Evolutionary conservation across 2,329 filamentous ascomycete genomes (phyloP), one percentile per base, ranked within the genome.

Genomic region (Teratosphaeria pseudoeucalypti): DNA sequence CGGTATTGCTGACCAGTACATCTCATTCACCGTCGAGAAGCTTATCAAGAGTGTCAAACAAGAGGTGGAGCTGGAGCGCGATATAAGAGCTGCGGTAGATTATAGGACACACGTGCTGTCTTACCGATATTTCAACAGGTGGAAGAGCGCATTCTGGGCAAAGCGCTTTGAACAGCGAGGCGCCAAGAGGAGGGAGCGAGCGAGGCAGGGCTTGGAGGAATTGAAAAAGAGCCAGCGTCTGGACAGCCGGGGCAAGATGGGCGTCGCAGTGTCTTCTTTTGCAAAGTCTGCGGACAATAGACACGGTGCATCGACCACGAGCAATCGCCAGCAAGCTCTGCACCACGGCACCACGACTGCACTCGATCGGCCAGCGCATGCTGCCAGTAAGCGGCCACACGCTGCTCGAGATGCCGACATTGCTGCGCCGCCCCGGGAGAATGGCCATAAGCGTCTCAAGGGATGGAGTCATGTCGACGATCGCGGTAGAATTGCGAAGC

Each of bases 1-100:
- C 69, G 78, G 78, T n/a, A 66, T 79, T 23, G 63, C 79, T 39
- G 68, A 74, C 58, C 77, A 79, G 58, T 79, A 73, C 59, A 64
- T 79, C 29, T 75, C 78, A 52, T 75, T 73, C 54, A 65, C 67
- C 54, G 68, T 74, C 27, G 64, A 67, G 4, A 67, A 70, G 11
- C 67, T 75, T 11, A 71, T 76, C n/a, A 65, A 67, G 2, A 66
- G 70, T 37, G 67, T 68, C 1, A 66, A 71, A 53, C 70, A 70
- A 54, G 60, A 73, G 56, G 60, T 73, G 39, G 67, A 72, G 57
- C 59, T 67, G 19, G 72, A 71, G 43, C 32, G 27, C 12, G 55
- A 39, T 16, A 16, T 16, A n/a, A n/a, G 26, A 29, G 23, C 26
- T 23, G 57, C 65, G 63, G 27, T 60, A 67, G 52, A 65, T 66